Conservation (phyloP, 2,329 filamentous ascomycete species). For the Lachnellula arida region DNA sequence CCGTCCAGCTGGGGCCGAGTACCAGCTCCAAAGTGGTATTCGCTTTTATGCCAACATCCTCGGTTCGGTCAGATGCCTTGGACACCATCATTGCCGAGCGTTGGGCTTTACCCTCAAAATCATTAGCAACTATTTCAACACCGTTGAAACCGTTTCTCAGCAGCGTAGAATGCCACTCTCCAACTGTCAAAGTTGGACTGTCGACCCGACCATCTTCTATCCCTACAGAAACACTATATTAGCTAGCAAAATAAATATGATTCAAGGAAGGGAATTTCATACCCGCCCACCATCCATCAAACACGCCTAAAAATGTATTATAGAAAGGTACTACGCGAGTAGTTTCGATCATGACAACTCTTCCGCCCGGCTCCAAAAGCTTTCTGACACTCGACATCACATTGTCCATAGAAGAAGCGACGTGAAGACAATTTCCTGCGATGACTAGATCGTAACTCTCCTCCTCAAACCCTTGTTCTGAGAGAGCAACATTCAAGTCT, state of each 20-base stretch:
- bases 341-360: slow-evolving; percentile 27
- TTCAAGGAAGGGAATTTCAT: not conserved
- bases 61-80: not conserved
- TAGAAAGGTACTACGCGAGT: not conserved
- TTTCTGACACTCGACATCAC: slow-evolving; percentile 26
- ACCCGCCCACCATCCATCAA: slow-evolving; percentile 8
- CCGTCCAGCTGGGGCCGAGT: not conserved
- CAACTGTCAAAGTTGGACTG: slow-evolving; percentile 4
- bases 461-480: slow-evolving; percentile 17
- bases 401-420: slow-evolving; percentile 16
- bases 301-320: not conserved
- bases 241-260: not conserved
- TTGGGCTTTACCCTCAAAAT: not conserved
- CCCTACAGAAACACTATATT: not conserved
- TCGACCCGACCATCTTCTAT: slow-evolving; percentile 7
- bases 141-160: not conserved
- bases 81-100: not conserved
- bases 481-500: slow-evolving; percentile 6
- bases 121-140: slow-evolving; percentile 1
- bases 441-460: slow-evolving; percentile 23
- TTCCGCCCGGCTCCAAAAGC: slow-evolving; percentile 30
- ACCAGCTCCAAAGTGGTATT: not conserved
- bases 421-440: slow-evolving; percentile 21
- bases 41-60: not conserved
- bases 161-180: slow-evolving; percentile 2